Base-by-base conservation (phyloP, 1,284 basidiomycete genomes). In the Hemileia vastatrix region DNA sequence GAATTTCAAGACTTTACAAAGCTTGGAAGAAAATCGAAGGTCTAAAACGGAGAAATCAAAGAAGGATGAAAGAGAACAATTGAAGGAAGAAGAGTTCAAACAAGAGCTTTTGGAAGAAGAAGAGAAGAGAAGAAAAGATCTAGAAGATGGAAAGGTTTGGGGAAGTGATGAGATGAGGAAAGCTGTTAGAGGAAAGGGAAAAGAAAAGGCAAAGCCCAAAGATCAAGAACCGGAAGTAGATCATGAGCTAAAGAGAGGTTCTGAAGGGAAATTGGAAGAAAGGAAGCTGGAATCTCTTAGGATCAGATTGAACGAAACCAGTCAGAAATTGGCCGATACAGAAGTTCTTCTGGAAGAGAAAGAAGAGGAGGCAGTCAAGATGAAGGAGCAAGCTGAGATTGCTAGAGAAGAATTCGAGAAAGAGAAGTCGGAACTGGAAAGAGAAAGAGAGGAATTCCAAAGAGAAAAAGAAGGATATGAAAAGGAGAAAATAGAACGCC, bases 171-270 rank as follows among this genome's bases (percentile, higher is more conserved):
- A n/a, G n/a, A n/a, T n/a, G n/a, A n/a, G n/a, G n/a, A n/a, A n/a
- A n/a, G n/a, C n/a, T n/a, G n/a, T n/a, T n/a, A n/a, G n/a, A n/a
- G n/a, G n/a, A n/a, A n/a, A n/a, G n/a, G n/a, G n/a, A n/a, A n/a
- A n/a, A n/a, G n/a, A n/a, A n/a, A 31, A 53, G 6, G 47, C 52
- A 13, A 55, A 60, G 2, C 27, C 27, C 27, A 27, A 27, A 27
- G 27, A 27, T 27, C 27, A 27, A 27, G 50, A 65, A n/a, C 50
- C 19, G n/a, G 15, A 64, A 63, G 58, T 67, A 5, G 66, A 68
- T 21, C 27, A 27, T 27, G 27, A 27, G 27, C 27, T 27, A 27
- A 27, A 27, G 27, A 27, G 27, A 27, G 27, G 27, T 27, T 27
- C 27, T 27, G 27, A 27, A 27, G 27, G 27, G 27, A 64, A 67